A percentile compares a stretch with the other conserved stretches of the same genome.
These are phyloP conservation scores for Rachicladosporium sp. DNA, from an alignment of 2,329 filamentous ascomycete species.

Conservation along the genomic window DNA sequence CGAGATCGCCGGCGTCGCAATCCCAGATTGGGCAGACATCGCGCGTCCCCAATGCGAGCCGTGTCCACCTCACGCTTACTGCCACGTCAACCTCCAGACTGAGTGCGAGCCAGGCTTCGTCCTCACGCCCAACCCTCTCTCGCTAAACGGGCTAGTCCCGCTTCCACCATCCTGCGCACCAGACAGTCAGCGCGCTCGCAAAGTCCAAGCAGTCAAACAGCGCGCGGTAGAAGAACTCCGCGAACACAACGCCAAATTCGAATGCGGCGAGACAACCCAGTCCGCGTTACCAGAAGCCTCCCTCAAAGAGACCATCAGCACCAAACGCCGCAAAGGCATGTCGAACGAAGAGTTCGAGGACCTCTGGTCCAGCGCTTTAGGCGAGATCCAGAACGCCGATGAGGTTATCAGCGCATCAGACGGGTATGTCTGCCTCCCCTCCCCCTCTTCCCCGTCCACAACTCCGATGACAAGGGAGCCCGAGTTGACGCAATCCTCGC, in stretches of 20 bases:
- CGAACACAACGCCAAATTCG: slow-evolving; percentile 73
- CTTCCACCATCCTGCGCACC: slow-evolving; percentile 86
- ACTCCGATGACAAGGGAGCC: slow-evolving; percentile 7
- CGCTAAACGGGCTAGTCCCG: slow-evolving; percentile 67
- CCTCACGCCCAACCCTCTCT: slow-evolving; percentile 69
- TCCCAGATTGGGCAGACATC: slow-evolving; percentile 61
- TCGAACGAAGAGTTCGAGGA: slow-evolving; percentile 84
- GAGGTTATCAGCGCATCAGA: slow-evolving; percentile 46
- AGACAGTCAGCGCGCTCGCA: slow-evolving; percentile 81
- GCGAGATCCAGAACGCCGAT: slow-evolving; percentile 53
- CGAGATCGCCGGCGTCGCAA: slow-evolving; percentile 45
- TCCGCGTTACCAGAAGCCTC: slow-evolving; percentile 58
- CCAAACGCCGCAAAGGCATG: slow-evolving; percentile 63
- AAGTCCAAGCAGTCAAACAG: slow-evolving; percentile 77
- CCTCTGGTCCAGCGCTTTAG: slow-evolving; percentile 63
- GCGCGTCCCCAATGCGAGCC: slow-evolving; percentile 75
- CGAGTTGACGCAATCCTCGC: slow-evolving; percentile 2
- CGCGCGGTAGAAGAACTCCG: slow-evolving; percentile 77
- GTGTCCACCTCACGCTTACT: slow-evolving; percentile 83
- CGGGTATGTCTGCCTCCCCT: slow-evolving; percentile 39
- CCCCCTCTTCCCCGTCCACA: slow-evolving; percentile 9
- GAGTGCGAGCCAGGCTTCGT: slow-evolving; percentile 82
- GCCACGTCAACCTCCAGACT: slow-evolving; percentile 64
- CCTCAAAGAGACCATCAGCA: slow-evolving; percentile 63
- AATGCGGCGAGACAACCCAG: slow-evolving; percentile 64